Evolutionary conservation across 1,284 basidiomycete species (phyloP).

Genomic region (Rhodotorula sp.): DNA sequence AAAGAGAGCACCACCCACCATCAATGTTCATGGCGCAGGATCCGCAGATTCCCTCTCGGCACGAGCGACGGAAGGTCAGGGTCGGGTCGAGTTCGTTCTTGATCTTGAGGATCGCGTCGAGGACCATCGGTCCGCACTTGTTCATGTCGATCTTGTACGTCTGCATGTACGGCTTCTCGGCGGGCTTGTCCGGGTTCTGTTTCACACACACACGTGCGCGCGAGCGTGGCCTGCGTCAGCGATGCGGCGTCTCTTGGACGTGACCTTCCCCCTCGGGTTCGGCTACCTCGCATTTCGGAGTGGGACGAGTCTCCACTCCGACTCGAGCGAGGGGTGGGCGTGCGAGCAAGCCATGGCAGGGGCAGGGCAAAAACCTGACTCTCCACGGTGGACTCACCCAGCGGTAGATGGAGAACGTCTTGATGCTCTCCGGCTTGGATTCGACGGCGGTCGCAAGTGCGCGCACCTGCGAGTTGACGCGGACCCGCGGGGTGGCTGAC

Average conservation of each 20-base stretch:
- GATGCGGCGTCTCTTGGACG: too few species aligned
- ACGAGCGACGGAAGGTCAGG: conserved; percentile 92
- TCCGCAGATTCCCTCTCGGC: conserved; percentile 97
- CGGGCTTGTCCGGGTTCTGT: conserved; percentile 92
- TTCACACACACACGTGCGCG: not conserved
- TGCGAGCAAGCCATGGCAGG: not conserved
- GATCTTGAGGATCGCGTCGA: conserved; percentile 95
- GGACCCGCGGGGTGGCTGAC: not conserved
- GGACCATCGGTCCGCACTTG: conserved; percentile 94
- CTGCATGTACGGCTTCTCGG: conserved; percentile 86
- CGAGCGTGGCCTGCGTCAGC: too few species aligned
- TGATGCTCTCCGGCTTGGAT: conserved; percentile 53
- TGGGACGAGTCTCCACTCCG: too few species aligned
- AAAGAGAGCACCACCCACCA: too few species aligned
- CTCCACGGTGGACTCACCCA: conserved; percentile 63
- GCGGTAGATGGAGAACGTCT: conserved; percentile 95
- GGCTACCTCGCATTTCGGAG: too few species aligned
- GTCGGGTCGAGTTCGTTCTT: conserved; percentile 98
- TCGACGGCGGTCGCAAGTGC: conserved; percentile 31
- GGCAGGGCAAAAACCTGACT: not conserved
- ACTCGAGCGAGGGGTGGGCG: not conserved
- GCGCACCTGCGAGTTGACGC: conserved; percentile 5
- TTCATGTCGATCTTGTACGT: conserved; percentile 90
- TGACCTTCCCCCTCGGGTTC: too few species aligned
- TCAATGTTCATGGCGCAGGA: conserved; percentile 99